phyloP scores from a whole-genome alignment of 805 yeast genomes.

The Candida koratica region DNA sequence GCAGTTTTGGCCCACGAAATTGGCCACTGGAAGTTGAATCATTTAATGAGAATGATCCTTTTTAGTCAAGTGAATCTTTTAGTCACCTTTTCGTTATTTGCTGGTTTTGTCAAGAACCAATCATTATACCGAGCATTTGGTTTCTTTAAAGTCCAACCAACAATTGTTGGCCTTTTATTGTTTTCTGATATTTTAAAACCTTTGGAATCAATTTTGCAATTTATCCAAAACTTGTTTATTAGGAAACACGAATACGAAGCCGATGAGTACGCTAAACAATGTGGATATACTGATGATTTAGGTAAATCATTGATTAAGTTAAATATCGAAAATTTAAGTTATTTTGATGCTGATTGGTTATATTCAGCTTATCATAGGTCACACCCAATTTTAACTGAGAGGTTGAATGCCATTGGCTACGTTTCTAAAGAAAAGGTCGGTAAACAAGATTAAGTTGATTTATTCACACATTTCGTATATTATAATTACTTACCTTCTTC shows the following conservation, averaged over 20 bases:
- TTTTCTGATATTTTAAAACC: conserved; percentile 80
- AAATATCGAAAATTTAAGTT: conserved; percentile 74
- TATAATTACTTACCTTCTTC: background rate
- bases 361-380: conserved; percentile 85
- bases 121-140: conserved; percentile 81
- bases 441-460: conserved; percentile 7
- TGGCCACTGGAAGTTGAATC: conserved; percentile 95
- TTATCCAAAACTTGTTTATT: conserved; percentile 62
- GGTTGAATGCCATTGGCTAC: conserved; percentile 70
- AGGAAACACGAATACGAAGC: conserved; percentile 94
- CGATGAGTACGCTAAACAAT: conserved; percentile 74
- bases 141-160: conserved; percentile 61
- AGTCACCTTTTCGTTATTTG: conserved; percentile 65
- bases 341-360: conserved; percentile 86
- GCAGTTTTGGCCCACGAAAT: conserved; percentile 98
- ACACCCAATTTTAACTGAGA: conserved; percentile 89
- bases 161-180: conserved; percentile 74
- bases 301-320: conserved; percentile 69
- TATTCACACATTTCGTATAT: too few species aligned
- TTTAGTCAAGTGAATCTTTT: conserved; percentile 64
- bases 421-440: conserved; percentile 35
- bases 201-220: conserved; percentile 62
- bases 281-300: conserved; percentile 68
- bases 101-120: conserved; percentile 73
- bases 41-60: conserved; percentile 70